These are phyloP conservation scores for Pichia sp. DNA, from an alignment of 1,139 yeast species.

Conservation along the genomic window DNA sequence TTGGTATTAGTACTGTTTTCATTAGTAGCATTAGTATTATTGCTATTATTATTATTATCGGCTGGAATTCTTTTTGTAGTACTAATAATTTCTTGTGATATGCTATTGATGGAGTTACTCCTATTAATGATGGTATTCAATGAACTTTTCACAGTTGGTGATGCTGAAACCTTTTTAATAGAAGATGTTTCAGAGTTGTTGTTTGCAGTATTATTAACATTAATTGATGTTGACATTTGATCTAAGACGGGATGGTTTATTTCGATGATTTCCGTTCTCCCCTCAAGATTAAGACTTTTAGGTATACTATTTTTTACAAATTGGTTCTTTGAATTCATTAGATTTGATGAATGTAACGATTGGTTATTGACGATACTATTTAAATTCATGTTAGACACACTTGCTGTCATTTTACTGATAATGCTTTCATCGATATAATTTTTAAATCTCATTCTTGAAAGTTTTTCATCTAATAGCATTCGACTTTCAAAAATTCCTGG, in stretches of 20 bases:
- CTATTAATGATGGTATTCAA: not conserved
- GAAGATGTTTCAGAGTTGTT: not conserved
- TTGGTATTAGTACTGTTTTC: not conserved
- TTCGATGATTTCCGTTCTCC: not conserved
- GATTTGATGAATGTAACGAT: not conserved
- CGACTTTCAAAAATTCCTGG: slow-evolving; percentile 63
- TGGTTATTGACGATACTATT: slow-evolving; percentile 18
- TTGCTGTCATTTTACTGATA: slow-evolving; percentile 30
- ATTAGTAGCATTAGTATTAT: not conserved
- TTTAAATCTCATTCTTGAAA: slow-evolving; percentile 39
- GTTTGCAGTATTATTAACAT: not conserved
- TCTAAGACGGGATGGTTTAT: slow-evolving; percentile 8
- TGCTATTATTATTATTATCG: not conserved
- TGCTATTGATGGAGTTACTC: not conserved
- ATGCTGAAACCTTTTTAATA: not conserved
- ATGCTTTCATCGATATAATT: slow-evolving; percentile 36
- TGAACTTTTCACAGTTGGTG: slow-evolving; percentile 3
- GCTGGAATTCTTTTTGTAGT: not conserved
- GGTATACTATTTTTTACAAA: not conserved
- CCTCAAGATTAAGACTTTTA: not conserved
- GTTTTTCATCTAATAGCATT: slow-evolving; percentile 44
- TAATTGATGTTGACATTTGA: slow-evolving; percentile 14
- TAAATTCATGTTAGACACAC: slow-evolving; percentile 30
- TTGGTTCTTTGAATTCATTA: not conserved
- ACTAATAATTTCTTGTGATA: not conserved